Percentiles rank a stretch among this genome's conserved stretches.
These are phyloP conservation scores for Prunus fruticosa DNA, from an alignment of 306 rosid genomes.

Conservation along the genomic window DNA sequence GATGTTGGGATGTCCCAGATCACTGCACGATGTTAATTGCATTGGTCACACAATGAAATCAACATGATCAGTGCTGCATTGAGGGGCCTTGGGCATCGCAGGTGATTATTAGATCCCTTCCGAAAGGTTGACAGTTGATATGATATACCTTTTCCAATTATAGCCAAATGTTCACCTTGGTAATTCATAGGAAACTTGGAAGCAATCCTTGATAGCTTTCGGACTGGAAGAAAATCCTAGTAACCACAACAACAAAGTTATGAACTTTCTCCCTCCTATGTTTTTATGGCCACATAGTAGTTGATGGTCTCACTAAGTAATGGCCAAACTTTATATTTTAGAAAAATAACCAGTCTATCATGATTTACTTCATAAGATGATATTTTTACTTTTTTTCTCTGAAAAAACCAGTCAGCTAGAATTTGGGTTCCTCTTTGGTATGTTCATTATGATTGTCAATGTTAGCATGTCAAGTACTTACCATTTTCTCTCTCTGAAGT, in stretches of 20 bases:
- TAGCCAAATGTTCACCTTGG: not conserved
- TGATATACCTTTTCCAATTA: not conserved
- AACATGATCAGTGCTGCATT: not conserved
- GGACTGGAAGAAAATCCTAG: not conserved
- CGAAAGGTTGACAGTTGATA: not conserved
- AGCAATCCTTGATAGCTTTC: not conserved
- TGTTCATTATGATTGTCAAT: not conserved
- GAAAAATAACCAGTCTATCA: constrained; percentile 3
- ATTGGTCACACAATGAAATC: not conserved
- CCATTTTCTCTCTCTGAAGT: constrained; percentile 41
- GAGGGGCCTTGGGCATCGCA: not conserved
- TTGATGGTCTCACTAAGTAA: not conserved
- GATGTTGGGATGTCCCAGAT: not conserved
- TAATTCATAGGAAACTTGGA: not conserved
- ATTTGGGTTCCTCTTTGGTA: not conserved
- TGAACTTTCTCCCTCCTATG: not conserved
- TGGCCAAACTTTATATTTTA: not conserved
- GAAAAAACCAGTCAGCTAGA: not conserved
- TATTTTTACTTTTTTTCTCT: not conserved
- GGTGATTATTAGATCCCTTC: not conserved
- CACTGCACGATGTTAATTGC: not conserved
- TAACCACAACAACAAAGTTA: not conserved
- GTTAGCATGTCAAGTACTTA: constrained; percentile 2
- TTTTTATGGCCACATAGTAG: not conserved
- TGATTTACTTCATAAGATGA: not conserved